A percentile compares a stretch with the other conserved stretches of the same genome.
These are phyloP conservation scores for Primulina eburnea DNA, from an alignment of 257 asterid species.

Conservation along the genomic window DNA sequence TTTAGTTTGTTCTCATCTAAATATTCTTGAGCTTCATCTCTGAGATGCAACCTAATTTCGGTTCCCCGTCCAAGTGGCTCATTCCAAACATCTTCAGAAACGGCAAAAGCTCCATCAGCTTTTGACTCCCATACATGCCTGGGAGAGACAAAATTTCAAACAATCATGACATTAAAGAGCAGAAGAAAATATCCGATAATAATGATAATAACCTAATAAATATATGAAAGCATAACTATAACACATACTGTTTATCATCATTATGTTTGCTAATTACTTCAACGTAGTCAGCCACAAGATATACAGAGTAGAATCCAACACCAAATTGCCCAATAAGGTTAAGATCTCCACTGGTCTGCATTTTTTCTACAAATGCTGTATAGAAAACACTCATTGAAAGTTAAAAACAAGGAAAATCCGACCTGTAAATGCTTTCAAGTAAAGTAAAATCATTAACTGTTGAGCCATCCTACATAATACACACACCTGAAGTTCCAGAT, in stretches of 20 bases:
- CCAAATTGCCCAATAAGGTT: conserved; percentile 97
- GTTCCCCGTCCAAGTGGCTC: conserved; percentile 98
- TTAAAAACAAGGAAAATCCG: conserved; percentile 3
- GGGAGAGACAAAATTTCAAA: conserved; percentile 23
- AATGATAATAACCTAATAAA: conserved; percentile 12
- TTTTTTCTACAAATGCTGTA: conserved; percentile 94
- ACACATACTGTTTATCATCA: conserved; percentile 81
- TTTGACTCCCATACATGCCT: conserved; percentile 95
- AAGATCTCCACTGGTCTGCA: conserved; percentile 92
- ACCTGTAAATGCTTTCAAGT: not conserved
- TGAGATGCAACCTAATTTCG: conserved; percentile 79
- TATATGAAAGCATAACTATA: not conserved
- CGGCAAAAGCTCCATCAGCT: conserved; percentile 94
- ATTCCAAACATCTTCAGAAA: conserved; percentile 82
- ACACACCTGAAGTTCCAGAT: conserved; percentile 94
- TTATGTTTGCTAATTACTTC: conserved; percentile 94
- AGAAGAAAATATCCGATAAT: not conserved
- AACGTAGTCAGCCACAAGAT: conserved; percentile 90
- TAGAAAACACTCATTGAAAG: conserved; percentile 12
- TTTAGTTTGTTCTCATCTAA: conserved; percentile 73
- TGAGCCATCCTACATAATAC: not conserved
- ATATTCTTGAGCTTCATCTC: conserved; percentile 93
- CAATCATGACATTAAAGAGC: conserved; percentile 9
- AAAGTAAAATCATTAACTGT: not conserved
- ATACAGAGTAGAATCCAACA: conserved; percentile 94